Percentiles rank a stretch among this genome's conserved stretches.
Conservation (phyloP, 768 basidiomycete genomes). For the Trametes gibbosa region DNA sequence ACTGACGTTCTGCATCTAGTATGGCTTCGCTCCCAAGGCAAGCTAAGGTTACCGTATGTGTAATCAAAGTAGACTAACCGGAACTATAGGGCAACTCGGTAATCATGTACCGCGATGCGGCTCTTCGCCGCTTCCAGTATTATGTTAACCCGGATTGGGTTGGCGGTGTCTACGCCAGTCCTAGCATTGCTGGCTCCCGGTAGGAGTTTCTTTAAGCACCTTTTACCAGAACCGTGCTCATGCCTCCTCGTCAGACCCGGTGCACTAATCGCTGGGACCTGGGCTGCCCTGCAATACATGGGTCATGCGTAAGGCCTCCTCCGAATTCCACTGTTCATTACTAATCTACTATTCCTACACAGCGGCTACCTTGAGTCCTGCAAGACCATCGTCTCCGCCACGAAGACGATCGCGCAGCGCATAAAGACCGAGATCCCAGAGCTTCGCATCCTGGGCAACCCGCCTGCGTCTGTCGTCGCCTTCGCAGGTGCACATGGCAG, state of each 20-base stretch:
- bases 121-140: slow-evolving; percentile 80
- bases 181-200: slow-evolving; percentile 88
- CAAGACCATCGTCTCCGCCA: slow-evolving; percentile 70
- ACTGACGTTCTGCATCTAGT: slow-evolving; percentile 40
- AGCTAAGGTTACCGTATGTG: background rate
- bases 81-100: slow-evolving; percentile 76
- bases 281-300: slow-evolving; percentile 95
- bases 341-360: background rate
- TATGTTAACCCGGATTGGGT: slow-evolving; percentile 78
- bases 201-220: slow-evolving; percentile 30
- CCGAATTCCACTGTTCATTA: background rate
- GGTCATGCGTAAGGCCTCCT: slow-evolving; percentile 65
- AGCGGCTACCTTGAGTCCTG: slow-evolving; percentile 91
- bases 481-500: slow-evolving; percentile 62
- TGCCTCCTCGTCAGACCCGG: slow-evolving; percentile 61
- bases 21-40: slow-evolving; percentile 93
- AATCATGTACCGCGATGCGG: slow-evolving; percentile 86
- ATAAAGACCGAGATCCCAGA: slow-evolving; percentile 74
- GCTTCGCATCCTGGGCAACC: slow-evolving; percentile 86
- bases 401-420: slow-evolving; percentile 64
- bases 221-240: background rate
- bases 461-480: slow-evolving; percentile 87
- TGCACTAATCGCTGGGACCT: slow-evolving; percentile 89
- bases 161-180: slow-evolving; percentile 90
- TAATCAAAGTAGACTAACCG: background rate